phyloP scores from a whole-genome alignment of 805 yeast species.

The Candida anglica region DNA sequence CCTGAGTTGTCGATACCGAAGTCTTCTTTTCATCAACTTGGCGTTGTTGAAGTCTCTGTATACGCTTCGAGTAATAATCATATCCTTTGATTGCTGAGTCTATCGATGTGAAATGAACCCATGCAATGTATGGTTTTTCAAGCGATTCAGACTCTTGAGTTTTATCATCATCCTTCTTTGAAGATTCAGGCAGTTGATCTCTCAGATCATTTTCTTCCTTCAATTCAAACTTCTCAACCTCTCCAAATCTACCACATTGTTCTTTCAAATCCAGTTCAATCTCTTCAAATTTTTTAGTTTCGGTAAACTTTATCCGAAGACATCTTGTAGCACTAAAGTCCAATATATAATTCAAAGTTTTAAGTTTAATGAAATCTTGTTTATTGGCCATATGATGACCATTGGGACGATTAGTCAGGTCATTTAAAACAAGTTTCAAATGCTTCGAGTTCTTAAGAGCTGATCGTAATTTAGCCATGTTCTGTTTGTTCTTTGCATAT shows the following conservation, averaged over 20 bases:
- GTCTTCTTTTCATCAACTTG: slow-evolving; percentile 12
- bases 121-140: no score
- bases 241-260: slow-evolving; percentile 38
- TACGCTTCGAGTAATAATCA: slow-evolving; percentile 24
- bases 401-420: slow-evolving; percentile 6
- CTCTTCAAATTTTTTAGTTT: background rate
- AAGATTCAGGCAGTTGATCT: no score
- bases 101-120: slow-evolving; percentile 42
- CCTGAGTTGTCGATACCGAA: no score
- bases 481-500: slow-evolving; percentile 21
- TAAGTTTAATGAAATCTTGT: slow-evolving; percentile 34
- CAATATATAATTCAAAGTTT: slow-evolving; percentile 37
- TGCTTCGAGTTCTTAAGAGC: slow-evolving; percentile 20
- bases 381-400: slow-evolving; percentile 7
- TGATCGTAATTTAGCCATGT: slow-evolving; percentile 19
- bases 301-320: no score
- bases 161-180: no score
- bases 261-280: slow-evolving; percentile 1
- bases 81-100: slow-evolving; percentile 43
- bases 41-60: no score
- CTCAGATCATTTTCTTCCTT: background rate
- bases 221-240: slow-evolving; percentile 32
- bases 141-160: no score
- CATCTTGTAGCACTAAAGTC: slow-evolving; percentile 38
- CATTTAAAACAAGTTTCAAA: slow-evolving; percentile 27